Conservation (phyloP, 495 filamentous ascomycete species). For the Neurospora sp. region DNA sequence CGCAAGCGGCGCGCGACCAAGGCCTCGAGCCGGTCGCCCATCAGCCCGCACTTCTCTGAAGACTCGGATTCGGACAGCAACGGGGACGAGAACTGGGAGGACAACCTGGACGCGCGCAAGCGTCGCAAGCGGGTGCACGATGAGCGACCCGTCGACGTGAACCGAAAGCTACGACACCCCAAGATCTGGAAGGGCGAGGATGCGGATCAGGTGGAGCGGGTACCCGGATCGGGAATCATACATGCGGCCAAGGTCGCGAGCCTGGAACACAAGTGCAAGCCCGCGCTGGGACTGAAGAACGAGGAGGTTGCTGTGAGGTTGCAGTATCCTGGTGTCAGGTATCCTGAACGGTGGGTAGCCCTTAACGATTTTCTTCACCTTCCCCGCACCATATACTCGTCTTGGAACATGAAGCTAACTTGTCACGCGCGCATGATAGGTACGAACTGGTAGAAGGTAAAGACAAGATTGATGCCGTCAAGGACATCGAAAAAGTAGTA, state of each 20-base stretch:
- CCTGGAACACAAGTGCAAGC: conserved; percentile 37
- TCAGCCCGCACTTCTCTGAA: conserved; percentile 17
- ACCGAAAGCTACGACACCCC: conserved; percentile 49
- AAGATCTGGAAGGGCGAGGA: conserved; percentile 47
- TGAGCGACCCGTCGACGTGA: conserved; percentile 33
- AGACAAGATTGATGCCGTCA: conserved; percentile 74
- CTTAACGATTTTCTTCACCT: background rate
- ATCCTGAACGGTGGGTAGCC: conserved; percentile 59
- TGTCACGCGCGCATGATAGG: conserved; percentile 31
- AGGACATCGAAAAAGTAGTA: conserved; percentile 75
- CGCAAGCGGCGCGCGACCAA: conserved; percentile 16
- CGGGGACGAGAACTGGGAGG: conserved; percentile 26
- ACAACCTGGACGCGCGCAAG: conserved; percentile 23
- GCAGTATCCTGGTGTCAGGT: conserved; percentile 63
- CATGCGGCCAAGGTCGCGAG: conserved; percentile 60
- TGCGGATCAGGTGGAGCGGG: conserved; percentile 17
- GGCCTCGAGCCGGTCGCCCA: conserved; percentile 13
- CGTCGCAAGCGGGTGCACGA: conserved; percentile 17
- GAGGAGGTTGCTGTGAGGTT: conserved; percentile 49
- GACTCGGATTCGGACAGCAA: conserved; percentile 22
- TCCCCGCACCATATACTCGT: too few species aligned
- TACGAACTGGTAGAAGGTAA: conserved; percentile 70
- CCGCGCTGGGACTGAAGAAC: conserved; percentile 33
- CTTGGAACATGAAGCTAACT: conserved; percentile 1
- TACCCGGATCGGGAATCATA: conserved; percentile 32